Percentiles rank a stretch among this genome's conserved stretches.
phyloP scores from a whole-genome alignment of 2,329 filamentous ascomycete species.

The Escovopsis weberi region DNA sequence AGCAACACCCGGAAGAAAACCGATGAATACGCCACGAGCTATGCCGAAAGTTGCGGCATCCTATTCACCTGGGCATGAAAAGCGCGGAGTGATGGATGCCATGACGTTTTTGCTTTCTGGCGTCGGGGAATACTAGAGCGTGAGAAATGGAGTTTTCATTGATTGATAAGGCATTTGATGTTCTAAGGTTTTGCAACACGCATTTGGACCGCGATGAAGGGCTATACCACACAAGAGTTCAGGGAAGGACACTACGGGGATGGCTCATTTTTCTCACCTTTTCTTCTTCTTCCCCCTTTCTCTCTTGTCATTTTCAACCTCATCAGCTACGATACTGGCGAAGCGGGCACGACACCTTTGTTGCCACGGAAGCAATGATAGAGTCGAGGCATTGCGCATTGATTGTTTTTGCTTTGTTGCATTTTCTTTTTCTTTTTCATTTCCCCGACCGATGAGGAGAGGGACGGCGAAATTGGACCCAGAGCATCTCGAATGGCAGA shows the following conservation, averaged over 20 bases:
- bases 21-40: too few relatives aligned
- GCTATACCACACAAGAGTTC: slow-evolving; percentile 1
- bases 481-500: neutral
- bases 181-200: neutral
- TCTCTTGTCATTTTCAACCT: too few relatives aligned
- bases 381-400: neutral
- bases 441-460: too few relatives aligned
- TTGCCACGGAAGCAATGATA: neutral
- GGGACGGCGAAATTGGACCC: neutral
- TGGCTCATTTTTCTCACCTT: neutral
- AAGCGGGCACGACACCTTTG: neutral
- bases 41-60: neutral
- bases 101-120: neutral
- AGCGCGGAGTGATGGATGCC: neutral
- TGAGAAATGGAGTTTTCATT: neutral
- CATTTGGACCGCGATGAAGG: neutral
- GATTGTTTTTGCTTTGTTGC: neutral
- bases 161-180: neutral
- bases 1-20: neutral
- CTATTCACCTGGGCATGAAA: neutral
- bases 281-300: too few relatives aligned
- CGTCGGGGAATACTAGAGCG: neutral
- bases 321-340: neutral
- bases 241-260: neutral
- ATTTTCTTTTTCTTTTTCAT: too few relatives aligned